Base-by-base conservation (phyloP, 2,329 filamentous ascomycete species). In the Pseudocercospora ulei region DNA sequence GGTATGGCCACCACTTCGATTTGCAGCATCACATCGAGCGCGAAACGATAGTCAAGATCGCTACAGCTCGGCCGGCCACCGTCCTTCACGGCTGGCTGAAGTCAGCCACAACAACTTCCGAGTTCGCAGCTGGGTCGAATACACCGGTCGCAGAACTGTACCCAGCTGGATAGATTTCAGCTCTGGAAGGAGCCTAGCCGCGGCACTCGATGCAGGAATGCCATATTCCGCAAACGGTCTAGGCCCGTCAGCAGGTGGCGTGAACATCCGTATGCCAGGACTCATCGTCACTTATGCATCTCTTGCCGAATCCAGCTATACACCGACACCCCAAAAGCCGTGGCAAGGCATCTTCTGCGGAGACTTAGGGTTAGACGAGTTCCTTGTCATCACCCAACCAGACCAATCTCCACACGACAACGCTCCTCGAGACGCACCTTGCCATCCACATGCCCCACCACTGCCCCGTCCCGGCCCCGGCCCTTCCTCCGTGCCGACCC, bases 291-390 rank as follows among this genome's bases (percentile, higher is more conserved):
- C 73, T 0, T 79, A 76, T 52, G 84, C 81, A 0, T 92, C 86
- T 0, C 66, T 96, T 1, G 76, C 85, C 27, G 73, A 77, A 2
- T 65, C 65, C 2, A 62, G 80, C n/a, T 95, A 93, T 57, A 90
- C 77, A 0, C 85, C 88, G 0, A 93, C 86, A 0, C 59, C 65
- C 6, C 70, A 78, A 38, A 88, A 86, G 57, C 87, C 86, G 0
- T 95, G 79, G 67, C 77, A 85, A 47, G 88, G 88, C 0, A 84
- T 98, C 18, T 96, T 84, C 82, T 80, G 86, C 9, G 87, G 87
- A 0, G 87, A 95, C 58, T 33, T n/a, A n/a, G n/a, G n/a, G n/a
- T n/a, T n/a, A n/a, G 95, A 81, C 58, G 88, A 96, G 60, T 94
- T 95, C 39, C 56, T 96, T 3, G 67, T 92, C 7, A 66, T 96